A percentile compares a stretch with the other conserved stretches of the same genome.
phyloP scores from a whole-genome alignment of 305 asterid species.

The Plantago coronopus region DNA sequence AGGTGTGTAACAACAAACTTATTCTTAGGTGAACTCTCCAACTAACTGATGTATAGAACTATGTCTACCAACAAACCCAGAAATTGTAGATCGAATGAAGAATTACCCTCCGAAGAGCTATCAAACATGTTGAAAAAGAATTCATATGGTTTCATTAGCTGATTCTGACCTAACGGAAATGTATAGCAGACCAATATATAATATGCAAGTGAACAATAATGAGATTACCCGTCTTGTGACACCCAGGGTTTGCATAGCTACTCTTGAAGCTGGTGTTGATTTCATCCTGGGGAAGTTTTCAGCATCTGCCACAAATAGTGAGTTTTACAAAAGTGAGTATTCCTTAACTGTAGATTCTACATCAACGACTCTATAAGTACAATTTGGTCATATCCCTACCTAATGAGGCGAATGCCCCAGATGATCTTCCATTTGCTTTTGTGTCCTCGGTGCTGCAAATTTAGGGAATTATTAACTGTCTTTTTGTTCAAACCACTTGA shows the following conservation, averaged over 20 bases:
- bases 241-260: conserved; percentile 57
- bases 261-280: conserved; percentile 54
- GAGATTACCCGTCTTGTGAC: conserved; percentile 58
- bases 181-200: conserved; percentile 2
- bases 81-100: neutral
- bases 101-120: neutral
- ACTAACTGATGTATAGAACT: too few relatives aligned
- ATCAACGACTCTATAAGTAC: conserved; percentile 8
- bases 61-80: too few relatives aligned
- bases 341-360: conserved; percentile 3
- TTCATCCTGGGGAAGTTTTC: conserved; percentile 43
- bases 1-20: too few relatives aligned
- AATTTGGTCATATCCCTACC: conserved; percentile 32
- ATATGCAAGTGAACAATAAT: conserved; percentile 19
- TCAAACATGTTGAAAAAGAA: neutral
- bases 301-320: conserved; percentile 36
- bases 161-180: neutral
- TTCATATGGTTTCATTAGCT: conserved; percentile 7
- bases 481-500: conserved; percentile 18
- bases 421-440: conserved; percentile 40
- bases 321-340: conserved; percentile 17
- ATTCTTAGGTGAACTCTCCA: too few relatives aligned
- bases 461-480: conserved; percentile 27
- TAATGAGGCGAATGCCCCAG: conserved; percentile 13
- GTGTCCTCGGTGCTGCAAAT: conserved; percentile 55